These are phyloP conservation scores for Yarrowia hollandica DNA, from an alignment of 805 yeast genomes.

Conservation along the genomic window DNA sequence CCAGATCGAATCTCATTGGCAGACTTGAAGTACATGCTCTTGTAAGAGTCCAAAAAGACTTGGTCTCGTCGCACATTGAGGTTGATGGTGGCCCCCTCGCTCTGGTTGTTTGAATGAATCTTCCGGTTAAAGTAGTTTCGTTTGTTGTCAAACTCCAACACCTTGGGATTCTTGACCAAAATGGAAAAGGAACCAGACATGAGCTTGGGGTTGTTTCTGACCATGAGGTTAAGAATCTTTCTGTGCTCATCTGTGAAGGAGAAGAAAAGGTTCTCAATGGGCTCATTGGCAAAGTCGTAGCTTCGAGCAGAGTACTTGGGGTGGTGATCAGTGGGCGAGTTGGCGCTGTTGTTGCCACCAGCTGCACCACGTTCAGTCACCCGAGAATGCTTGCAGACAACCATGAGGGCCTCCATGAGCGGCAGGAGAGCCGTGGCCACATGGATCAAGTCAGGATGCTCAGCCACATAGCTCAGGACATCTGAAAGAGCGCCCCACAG, in stretches of 20 bases:
- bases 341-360: not conserved
- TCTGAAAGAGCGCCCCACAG: constrained; percentile 85
- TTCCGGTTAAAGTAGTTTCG: constrained; percentile 78
- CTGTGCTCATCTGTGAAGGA: constrained; percentile 87
- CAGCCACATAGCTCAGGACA: constrained; percentile 64
- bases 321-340: constrained; percentile 11
- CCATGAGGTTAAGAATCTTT: constrained; percentile 86
- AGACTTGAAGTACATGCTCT: constrained; percentile 75
- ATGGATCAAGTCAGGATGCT: constrained; percentile 54
- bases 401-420: constrained; percentile 88
- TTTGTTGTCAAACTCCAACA: constrained; percentile 92
- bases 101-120: constrained; percentile 51
- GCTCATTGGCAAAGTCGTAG: constrained; percentile 69
- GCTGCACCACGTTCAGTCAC: constrained; percentile 38
- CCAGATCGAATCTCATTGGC: constrained; percentile 71
- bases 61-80: constrained; percentile 81
- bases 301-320: constrained; percentile 56
- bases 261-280: constrained; percentile 75
- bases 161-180: constrained; percentile 82
- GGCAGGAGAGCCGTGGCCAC: constrained; percentile 83
- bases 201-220: constrained; percentile 82
- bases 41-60: constrained; percentile 87
- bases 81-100: constrained; percentile 45
- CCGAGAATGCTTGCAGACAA: constrained; percentile 85
- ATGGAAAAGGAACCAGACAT: constrained; percentile 96